Conservation (phyloP, 1,284 basidiomycete genomes). For the Retiboletus flavoniger region DNA sequence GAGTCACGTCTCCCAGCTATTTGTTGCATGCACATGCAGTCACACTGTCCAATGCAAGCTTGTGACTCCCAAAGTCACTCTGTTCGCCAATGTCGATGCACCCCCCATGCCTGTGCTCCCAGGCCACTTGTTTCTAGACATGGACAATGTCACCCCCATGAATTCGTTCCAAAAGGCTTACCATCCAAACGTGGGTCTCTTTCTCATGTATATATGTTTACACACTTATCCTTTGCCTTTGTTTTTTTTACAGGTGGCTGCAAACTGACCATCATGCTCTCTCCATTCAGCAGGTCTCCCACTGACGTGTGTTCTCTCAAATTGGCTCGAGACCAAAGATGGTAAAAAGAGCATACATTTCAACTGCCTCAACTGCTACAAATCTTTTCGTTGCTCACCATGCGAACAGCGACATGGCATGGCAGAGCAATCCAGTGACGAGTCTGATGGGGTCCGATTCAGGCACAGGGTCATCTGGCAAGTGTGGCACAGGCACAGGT, state of each 20-base stretch:
- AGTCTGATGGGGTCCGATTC: slow-evolving; percentile 18
- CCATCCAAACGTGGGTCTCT: slow-evolving; percentile 23
- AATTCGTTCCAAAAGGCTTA: slow-evolving; percentile 11
- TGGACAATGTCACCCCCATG: slow-evolving; percentile 17
- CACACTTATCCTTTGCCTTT: not conserved
- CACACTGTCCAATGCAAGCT: slow-evolving; percentile 33
- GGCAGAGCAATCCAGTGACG: slow-evolving; percentile 32
- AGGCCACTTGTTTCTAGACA: slow-evolving; percentile 30
- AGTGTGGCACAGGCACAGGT: too few relatives aligned
- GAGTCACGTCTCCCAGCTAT: slow-evolving; percentile 19
- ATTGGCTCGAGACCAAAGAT: slow-evolving; percentile 25
- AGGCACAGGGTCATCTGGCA: not conserved
- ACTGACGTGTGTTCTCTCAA: slow-evolving; percentile 18
- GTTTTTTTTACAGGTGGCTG: slow-evolving; percentile 24
- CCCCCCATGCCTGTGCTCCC: slow-evolving; percentile 27
- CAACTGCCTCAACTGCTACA: slow-evolving; percentile 19
- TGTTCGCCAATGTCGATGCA: slow-evolving; percentile 13
- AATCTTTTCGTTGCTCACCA: slow-evolving; percentile 15
- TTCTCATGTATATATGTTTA: not conserved
- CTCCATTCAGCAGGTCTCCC: slow-evolving; percentile 23
- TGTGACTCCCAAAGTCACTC: slow-evolving; percentile 29
- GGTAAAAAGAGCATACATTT: not conserved
- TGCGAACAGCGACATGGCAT: not conserved
- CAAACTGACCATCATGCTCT: slow-evolving; percentile 19
- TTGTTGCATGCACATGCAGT: slow-evolving; percentile 28